Percentiles rank a stretch among this genome's conserved stretches.
phyloP scores from a whole-genome alignment of 768 basidiomycete genomes.

The Hirschioporus abietinus region DNA sequence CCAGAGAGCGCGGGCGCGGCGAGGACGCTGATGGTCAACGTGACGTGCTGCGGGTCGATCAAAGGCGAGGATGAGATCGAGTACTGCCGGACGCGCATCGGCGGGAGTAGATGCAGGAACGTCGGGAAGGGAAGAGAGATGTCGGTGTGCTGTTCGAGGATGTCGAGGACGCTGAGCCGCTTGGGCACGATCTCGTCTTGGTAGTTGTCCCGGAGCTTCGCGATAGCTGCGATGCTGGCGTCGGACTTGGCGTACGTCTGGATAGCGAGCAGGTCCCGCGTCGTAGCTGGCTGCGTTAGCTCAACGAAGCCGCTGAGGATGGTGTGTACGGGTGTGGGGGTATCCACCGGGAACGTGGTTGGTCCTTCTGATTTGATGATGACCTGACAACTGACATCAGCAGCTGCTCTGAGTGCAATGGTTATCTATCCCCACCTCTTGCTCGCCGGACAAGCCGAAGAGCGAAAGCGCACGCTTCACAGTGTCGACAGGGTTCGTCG shows the following conservation, averaged over 20 bases:
- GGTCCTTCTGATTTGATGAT: constrained; percentile 31
- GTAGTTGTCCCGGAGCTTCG: constrained; percentile 27
- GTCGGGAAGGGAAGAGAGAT: constrained; percentile 31
- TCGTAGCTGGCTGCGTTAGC: constrained; percentile 41
- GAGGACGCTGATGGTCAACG: constrained; percentile 42
- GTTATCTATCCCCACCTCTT: constrained; percentile 25
- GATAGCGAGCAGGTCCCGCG: constrained; percentile 33
- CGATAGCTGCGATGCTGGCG: constrained; percentile 23
- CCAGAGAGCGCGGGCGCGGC: constrained; percentile 33
- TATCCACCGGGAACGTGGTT: constrained; percentile 35
- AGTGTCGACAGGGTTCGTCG: constrained; percentile 33
- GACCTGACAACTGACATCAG: constrained; percentile 22
- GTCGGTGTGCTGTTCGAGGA: constrained; percentile 33
- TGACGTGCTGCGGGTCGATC: constrained; percentile 34
- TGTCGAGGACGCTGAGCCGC: constrained; percentile 36
- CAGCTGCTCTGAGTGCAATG: neutral
- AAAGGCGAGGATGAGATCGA: constrained; percentile 47
- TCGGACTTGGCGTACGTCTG: constrained; percentile 21
- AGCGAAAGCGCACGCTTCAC: constrained; percentile 33
- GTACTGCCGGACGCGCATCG: constrained; percentile 46
- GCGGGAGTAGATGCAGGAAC: constrained; percentile 37
- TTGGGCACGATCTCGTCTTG: constrained; percentile 28
- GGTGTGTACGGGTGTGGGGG: constrained; percentile 30
- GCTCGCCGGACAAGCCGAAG: constrained; percentile 33
- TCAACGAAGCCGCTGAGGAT: constrained; percentile 43